Conservation (phyloP, 2,329 filamentous ascomycete genomes). For the Verticillium nonalfalfae region DNA sequence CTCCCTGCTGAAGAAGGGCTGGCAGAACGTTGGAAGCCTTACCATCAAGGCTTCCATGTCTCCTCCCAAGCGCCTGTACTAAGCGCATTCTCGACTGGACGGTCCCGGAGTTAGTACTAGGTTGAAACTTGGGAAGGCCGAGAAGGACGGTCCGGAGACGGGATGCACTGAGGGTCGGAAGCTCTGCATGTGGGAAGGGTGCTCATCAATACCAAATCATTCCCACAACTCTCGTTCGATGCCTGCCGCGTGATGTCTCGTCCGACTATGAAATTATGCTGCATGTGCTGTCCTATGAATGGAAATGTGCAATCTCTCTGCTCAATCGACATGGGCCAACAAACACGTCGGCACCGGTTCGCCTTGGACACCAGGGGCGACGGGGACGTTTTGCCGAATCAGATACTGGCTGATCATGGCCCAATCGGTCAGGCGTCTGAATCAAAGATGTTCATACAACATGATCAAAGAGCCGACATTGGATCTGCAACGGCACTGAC, state of each 20-base stretch:
- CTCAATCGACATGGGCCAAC: background rate
- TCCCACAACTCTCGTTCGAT: background rate
- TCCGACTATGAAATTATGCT: background rate
- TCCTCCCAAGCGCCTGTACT: conserved; percentile 96
- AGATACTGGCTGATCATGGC: background rate
- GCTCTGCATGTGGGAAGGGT: background rate
- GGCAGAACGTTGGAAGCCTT: conserved; percentile 99
- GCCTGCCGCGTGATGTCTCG: background rate
- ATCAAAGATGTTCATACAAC: background rate
- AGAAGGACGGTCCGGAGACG: background rate
- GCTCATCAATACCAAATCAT: background rate
- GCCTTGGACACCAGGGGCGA: background rate
- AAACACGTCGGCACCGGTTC: background rate
- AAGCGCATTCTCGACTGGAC: conserved; percentile 30
- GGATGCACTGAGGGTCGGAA: background rate
- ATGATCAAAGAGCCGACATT: background rate
- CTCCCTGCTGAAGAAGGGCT: conserved; percentile 99
- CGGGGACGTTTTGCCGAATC: background rate
- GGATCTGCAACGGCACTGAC: background rate
- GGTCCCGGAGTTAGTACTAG: background rate
- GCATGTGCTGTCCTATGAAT: background rate
- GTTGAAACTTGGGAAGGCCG: background rate
- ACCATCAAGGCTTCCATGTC: conserved; percentile 99
- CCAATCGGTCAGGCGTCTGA: background rate
- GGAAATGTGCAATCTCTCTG: too few relatives aligned